Percentiles rank a stretch among this genome's conserved stretches.
These are phyloP conservation scores for Orbilia oligospora DNA, from an alignment of 2,329 filamentous ascomycete species.

Conservation along the genomic window DNA sequence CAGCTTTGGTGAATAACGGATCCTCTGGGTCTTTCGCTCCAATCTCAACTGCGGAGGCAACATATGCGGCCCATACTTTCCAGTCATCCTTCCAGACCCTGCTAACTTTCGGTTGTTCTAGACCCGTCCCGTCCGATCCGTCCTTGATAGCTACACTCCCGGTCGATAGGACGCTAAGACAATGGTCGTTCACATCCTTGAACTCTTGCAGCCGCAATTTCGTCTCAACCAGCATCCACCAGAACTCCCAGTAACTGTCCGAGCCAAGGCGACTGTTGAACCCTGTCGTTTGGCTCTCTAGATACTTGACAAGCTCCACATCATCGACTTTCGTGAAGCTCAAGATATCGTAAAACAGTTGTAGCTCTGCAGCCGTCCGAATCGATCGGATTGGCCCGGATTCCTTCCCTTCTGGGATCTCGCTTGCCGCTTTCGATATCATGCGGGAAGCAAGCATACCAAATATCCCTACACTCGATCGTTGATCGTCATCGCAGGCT, in stretches of 20 bases:
- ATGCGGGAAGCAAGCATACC: conserved; percentile 65
- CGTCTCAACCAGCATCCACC: conserved; percentile 53
- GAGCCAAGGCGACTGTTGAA: conserved; percentile 53
- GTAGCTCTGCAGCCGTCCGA: conserved; percentile 64
- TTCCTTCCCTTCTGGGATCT: conserved; percentile 63
- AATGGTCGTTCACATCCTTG: conserved; percentile 55
- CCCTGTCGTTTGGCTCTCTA: conserved; percentile 51
- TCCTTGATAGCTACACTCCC: conserved; percentile 32
- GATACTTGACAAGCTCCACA: conserved; percentile 44
- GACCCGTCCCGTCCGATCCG: conserved; percentile 37
- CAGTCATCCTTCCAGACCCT: conserved; percentile 63
- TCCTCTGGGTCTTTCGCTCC: conserved; percentile 48
- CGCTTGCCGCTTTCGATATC: conserved; percentile 64
- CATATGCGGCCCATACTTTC: conserved; percentile 65
- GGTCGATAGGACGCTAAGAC: conserved; percentile 49
- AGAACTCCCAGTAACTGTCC: conserved; percentile 55
- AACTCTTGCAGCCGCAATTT: conserved; percentile 51
- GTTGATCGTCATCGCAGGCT: conserved; percentile 59
- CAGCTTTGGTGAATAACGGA: conserved; percentile 56
- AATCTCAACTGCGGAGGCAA: conserved; percentile 61
- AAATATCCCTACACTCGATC: conserved; percentile 63
- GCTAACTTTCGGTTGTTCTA: conserved; percentile 53
- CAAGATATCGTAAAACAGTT: conserved; percentile 63
- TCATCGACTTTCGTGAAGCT: conserved; percentile 53
- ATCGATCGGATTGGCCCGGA: conserved; percentile 63